Conservation (phyloP, 768 basidiomycete species). For the Trametes coccinea region DNA sequence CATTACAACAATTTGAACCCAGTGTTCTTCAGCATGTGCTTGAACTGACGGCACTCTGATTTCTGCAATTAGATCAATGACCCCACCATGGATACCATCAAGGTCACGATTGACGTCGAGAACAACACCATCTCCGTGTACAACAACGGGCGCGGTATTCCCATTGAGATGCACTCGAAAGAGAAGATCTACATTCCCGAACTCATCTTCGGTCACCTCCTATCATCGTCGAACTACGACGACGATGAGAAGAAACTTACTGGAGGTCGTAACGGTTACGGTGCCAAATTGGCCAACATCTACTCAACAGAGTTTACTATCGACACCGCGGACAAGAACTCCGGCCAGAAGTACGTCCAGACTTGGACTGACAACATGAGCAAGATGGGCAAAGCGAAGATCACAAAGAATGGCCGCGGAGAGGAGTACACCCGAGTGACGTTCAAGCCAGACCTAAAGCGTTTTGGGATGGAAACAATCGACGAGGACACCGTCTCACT, state of each 20-base stretch:
- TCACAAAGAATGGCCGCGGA: slow-evolving; percentile 83
- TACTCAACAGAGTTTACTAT: slow-evolving; percentile 96
- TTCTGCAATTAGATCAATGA: slow-evolving; percentile 76
- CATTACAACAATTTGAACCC: too few species aligned
- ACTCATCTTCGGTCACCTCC: slow-evolving; percentile 93
- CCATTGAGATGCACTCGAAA: slow-evolving; percentile 90
- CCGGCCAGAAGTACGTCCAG: slow-evolving; percentile 90
- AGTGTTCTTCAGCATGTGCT: too few species aligned
- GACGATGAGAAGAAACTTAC: slow-evolving; percentile 99
- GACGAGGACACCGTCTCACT: slow-evolving; percentile 90
- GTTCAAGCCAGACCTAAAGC: slow-evolving; percentile 87
- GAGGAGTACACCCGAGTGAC: slow-evolving; percentile 94
- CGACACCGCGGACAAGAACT: slow-evolving; percentile 90
- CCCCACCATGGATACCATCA: slow-evolving; percentile 85
- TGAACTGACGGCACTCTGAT: too few species aligned
- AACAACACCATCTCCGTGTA: slow-evolving; percentile 85
- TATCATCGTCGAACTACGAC: slow-evolving; percentile 96
- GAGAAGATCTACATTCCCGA: slow-evolving; percentile 97
- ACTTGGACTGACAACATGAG: slow-evolving; percentile 94
- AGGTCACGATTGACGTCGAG: slow-evolving; percentile 84
- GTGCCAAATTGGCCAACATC: slow-evolving; percentile 97
- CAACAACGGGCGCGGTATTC: slow-evolving; percentile 96
- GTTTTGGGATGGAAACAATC: slow-evolving; percentile 90
- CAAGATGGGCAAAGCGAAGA: slow-evolving; percentile 84
- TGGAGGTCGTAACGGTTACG: slow-evolving; percentile 97